Conservation (phyloP, 352 stramenopile species). For the Phytophthora europaea region DNA sequence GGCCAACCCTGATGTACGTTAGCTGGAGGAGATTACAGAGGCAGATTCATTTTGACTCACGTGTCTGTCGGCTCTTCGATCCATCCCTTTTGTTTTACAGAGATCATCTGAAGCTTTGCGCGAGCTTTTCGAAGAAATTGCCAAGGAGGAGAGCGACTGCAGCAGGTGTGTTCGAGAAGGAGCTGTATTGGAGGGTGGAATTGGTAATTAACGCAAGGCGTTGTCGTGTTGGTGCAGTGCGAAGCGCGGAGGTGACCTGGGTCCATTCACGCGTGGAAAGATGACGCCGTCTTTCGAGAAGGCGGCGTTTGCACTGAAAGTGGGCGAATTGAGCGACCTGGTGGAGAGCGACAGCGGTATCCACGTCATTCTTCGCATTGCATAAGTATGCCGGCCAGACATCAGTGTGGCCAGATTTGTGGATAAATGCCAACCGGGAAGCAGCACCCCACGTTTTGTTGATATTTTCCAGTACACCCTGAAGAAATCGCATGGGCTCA, state of each 20-base stretch:
- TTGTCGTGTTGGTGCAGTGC: slow-evolving; percentile 53
- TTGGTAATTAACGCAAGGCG: not conserved
- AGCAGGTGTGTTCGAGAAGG: slow-evolving; percentile 62
- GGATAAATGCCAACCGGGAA: slow-evolving; percentile 18
- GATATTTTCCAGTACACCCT: slow-evolving; percentile 8
- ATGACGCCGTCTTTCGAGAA: slow-evolving; percentile 95
- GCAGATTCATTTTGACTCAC: not conserved
- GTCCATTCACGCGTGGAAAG: slow-evolving; percentile 89
- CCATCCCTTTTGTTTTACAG: slow-evolving; percentile 9
- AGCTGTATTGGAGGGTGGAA: not conserved
- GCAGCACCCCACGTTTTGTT: slow-evolving; percentile 14
- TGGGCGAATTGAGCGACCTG: slow-evolving; percentile 95
- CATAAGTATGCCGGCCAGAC: slow-evolving; percentile 42
- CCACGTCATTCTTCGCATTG: slow-evolving; percentile 97
- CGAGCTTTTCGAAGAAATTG: slow-evolving; percentile 87
- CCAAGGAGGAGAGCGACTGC: slow-evolving; percentile 90
- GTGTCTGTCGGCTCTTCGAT: not conserved
- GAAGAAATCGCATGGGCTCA: not conserved
- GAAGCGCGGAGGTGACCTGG: slow-evolving; percentile 93
- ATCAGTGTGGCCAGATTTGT: slow-evolving; percentile 6
- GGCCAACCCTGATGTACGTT: slow-evolving; percentile 68
- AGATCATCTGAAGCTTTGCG: slow-evolving; percentile 55
- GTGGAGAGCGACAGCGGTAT: slow-evolving; percentile 97
- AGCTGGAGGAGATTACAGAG: not conserved
- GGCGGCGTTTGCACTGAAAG: slow-evolving; percentile 92